Percentiles rank a stretch among this genome's conserved stretches.
phyloP scores from a whole-genome alignment of 139 green algal species.

The Parachlorella kessleri region DNA sequence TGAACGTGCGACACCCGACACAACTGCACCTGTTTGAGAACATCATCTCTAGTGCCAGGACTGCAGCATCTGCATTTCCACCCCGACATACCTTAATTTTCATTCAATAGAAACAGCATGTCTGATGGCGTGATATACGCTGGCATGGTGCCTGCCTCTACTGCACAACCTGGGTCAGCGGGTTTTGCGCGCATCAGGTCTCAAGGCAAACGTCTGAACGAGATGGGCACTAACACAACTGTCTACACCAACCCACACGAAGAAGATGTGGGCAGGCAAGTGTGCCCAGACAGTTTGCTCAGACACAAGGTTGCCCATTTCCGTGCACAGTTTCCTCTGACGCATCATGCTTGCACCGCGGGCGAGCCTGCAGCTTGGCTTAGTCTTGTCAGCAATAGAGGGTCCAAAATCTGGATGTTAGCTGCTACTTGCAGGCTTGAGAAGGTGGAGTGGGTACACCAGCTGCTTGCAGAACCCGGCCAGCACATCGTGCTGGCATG shows the following conservation, averaged over 20 bases:
- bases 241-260: neutral
- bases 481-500: conserved; percentile 19
- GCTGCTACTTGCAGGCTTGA: neutral
- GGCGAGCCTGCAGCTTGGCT: neutral
- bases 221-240: neutral
- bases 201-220: neutral
- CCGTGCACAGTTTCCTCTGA: too few relatives aligned
- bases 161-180: neutral
- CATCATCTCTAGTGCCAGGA: too few relatives aligned
- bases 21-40: too few relatives aligned
- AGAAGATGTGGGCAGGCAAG: too few relatives aligned
- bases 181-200: neutral
- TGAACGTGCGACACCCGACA: too few relatives aligned
- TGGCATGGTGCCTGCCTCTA: neutral
- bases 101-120: too few relatives aligned
- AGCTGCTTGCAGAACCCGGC: conserved; percentile 10
- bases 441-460: neutral
- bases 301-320: too few relatives aligned
- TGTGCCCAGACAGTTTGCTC: too few relatives aligned
- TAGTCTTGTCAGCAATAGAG: neutral
- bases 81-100: too few relatives aligned
- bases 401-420: neutral
- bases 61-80: too few relatives aligned
- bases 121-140: too few relatives aligned
- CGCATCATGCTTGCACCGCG: neutral